These are phyloP conservation scores for Saccharomyces hybrid DNA, from an alignment of 1,139 yeast species.

Conservation along the genomic window DNA sequence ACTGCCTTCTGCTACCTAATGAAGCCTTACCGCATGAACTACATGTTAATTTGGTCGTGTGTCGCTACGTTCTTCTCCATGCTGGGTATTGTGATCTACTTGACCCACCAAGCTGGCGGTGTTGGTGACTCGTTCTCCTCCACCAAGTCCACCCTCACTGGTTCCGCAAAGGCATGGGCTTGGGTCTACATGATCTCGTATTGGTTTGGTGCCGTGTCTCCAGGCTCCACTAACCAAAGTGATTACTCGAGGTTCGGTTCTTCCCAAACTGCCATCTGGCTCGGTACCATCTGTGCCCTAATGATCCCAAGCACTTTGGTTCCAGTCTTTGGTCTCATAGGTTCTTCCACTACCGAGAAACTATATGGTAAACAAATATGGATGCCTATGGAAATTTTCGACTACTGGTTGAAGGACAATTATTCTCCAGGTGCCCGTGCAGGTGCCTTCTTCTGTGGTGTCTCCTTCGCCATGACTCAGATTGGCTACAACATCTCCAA, in stretches of 20 bases:
- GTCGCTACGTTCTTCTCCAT: conserved; percentile 37
- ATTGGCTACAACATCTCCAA: conserved; percentile 43
- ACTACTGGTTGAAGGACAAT: conserved; percentile 30
- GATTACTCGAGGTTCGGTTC: conserved; percentile 39
- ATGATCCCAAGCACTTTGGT: conserved; percentile 37
- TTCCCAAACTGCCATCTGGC: conserved; percentile 30
- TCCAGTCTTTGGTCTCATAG: conserved; percentile 38
- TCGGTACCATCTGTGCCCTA: conserved; percentile 34
- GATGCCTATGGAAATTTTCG: conserved; percentile 36
- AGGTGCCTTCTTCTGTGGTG: conserved; percentile 42
- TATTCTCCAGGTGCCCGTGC: conserved; percentile 40
- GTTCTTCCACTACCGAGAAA: conserved; percentile 35
- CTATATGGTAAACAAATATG: conserved; percentile 35
- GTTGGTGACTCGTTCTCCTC: conserved; percentile 36
- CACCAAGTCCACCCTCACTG: conserved; percentile 25
- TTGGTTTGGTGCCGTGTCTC: conserved; percentile 42
- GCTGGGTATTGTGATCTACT: conserved; percentile 37
- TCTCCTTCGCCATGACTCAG: conserved; percentile 41
- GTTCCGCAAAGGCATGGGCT: conserved; percentile 36
- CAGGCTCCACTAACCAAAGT: conserved; percentile 34
- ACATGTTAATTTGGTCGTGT: conserved; percentile 35
- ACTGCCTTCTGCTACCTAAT: conserved; percentile 35
- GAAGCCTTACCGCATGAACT: conserved; percentile 36
- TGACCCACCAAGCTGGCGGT: conserved; percentile 33
- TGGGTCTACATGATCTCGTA: conserved; percentile 39